A percentile compares a stretch with the other conserved stretches of the same genome.
Conservation (phyloP, 2,329 filamentous ascomycete species). For the Penicillium sp. region DNA sequence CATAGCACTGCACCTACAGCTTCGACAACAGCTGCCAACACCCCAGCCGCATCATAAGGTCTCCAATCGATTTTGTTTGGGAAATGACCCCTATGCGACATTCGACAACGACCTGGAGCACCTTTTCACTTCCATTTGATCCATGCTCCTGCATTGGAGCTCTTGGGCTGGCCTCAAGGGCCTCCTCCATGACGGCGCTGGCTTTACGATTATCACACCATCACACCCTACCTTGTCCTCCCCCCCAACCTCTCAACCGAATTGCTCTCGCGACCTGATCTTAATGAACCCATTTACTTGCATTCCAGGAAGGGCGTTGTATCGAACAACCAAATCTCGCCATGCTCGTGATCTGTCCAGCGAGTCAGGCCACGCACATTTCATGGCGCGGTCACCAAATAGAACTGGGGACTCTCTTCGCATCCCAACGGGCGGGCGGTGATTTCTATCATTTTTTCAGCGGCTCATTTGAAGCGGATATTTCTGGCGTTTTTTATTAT, state of each 20-base stretch:
- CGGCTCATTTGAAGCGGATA: slow-evolving; percentile 21
- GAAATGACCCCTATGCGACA: no score
- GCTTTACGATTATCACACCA: not conserved
- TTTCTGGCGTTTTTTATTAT: slow-evolving; percentile 21
- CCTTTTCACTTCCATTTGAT: not conserved
- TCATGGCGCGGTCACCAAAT: slow-evolving; percentile 12
- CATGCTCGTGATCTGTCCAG: slow-evolving; percentile 14
- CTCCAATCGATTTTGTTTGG: not conserved
- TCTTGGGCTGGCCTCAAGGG: slow-evolving; percentile 26
- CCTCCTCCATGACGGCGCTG: not conserved
- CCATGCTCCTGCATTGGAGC: not conserved
- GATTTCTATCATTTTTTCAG: slow-evolving; percentile 25
- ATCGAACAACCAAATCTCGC: slow-evolving; percentile 4
- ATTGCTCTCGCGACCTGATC: slow-evolving; percentile 11
- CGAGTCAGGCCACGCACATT: slow-evolving; percentile 13
- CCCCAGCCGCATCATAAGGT: slow-evolving; percentile 16
- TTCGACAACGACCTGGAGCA: not conserved
- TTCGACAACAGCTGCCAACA: slow-evolving; percentile 5
- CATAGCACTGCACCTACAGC: slow-evolving; percentile 9
- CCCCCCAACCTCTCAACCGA: not conserved
- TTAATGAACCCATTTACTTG: slow-evolving; percentile 21
- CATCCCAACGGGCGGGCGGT: slow-evolving; percentile 19
- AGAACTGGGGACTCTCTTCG: slow-evolving; percentile 18
- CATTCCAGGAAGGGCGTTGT: slow-evolving; percentile 16
- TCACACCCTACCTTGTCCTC: not conserved